These are phyloP conservation scores for Penicillium sp. DNA, from an alignment of 2,329 filamentous ascomycete species.

Conservation along the genomic window DNA sequence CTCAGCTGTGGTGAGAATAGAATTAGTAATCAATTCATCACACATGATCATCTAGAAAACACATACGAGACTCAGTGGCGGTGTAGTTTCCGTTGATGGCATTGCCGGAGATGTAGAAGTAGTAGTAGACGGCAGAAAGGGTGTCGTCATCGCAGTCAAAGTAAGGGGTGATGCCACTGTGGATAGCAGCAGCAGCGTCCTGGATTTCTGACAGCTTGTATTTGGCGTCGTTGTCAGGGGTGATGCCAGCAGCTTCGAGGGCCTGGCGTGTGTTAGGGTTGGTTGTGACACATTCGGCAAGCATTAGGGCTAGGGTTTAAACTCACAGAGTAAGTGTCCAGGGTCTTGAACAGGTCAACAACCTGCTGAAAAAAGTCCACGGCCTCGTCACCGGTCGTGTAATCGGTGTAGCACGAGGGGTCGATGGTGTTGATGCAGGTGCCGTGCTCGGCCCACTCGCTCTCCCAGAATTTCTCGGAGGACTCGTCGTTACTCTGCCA, in stretches of 20 bases:
- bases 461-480: constrained; percentile 61
- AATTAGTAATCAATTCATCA: neutral
- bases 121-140: constrained; percentile 56
- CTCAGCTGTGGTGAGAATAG: constrained; percentile 37
- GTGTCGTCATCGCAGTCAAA: constrained; percentile 47
- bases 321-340: constrained; percentile 51
- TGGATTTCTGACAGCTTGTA: constrained; percentile 52
- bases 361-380: constrained; percentile 55
- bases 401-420: constrained; percentile 59
- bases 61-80: constrained; percentile 47
- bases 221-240: constrained; percentile 46
- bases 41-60: neutral
- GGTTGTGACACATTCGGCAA: neutral
- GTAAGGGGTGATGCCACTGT: constrained; percentile 48
- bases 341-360: constrained; percentile 52
- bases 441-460: constrained; percentile 69
- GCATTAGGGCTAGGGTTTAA: neutral
- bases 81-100: constrained; percentile 60
- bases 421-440: constrained; percentile 69
- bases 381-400: constrained; percentile 54
- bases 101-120: constrained; percentile 50
- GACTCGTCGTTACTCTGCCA: constrained; percentile 56
- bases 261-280: constrained; percentile 30
- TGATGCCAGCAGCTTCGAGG: constrained; percentile 54
- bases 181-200: constrained; percentile 45